These are phyloP conservation scores for Mycena galopus DNA, from an alignment of 768 basidiomycete genomes.

Conservation along the genomic window DNA sequence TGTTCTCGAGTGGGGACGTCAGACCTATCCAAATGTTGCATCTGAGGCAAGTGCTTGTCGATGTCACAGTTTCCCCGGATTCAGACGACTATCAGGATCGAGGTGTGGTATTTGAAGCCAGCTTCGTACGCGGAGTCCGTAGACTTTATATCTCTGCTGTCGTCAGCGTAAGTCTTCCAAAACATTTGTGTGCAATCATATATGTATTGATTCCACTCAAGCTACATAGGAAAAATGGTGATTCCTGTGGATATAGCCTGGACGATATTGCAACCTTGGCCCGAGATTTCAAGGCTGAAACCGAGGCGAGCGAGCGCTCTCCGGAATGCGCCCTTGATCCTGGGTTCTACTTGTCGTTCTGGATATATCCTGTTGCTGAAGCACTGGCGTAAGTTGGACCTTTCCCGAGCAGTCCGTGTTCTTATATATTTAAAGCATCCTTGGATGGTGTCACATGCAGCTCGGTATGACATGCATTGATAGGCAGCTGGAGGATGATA, in stretches of 20 bases:
- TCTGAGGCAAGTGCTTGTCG: slow-evolving; percentile 1
- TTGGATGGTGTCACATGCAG: slow-evolving; percentile 28
- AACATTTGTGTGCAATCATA: too few species aligned
- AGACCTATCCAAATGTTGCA: slow-evolving; percentile 54
- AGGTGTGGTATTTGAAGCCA: slow-evolving; percentile 56
- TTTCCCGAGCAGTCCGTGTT: neutral
- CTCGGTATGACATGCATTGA: slow-evolving; percentile 12
- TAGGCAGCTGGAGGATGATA: too few species aligned
- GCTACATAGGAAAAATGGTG: slow-evolving; percentile 24
- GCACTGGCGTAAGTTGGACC: slow-evolving; percentile 50
- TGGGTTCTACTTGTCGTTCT: slow-evolving; percentile 51
- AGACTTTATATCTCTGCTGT: slow-evolving; percentile 17
- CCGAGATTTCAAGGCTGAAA: slow-evolving; percentile 47
- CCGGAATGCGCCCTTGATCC: slow-evolving; percentile 36
- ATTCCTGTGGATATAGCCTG: slow-evolving; percentile 36
- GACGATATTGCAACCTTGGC: slow-evolving; percentile 49
- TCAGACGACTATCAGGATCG: slow-evolving; percentile 41
- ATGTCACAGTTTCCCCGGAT: neutral
- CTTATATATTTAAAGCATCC: neutral
- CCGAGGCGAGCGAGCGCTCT: slow-evolving; percentile 43
- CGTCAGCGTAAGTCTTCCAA: slow-evolving; percentile 4
- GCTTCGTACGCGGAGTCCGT: slow-evolving; percentile 26
- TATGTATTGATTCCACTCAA: neutral
- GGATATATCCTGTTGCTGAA: slow-evolving; percentile 50
- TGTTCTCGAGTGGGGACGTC: slow-evolving; percentile 57